Conservation (phyloP, 768 basidiomycete species). For the Agrocybe chaxingu region DNA sequence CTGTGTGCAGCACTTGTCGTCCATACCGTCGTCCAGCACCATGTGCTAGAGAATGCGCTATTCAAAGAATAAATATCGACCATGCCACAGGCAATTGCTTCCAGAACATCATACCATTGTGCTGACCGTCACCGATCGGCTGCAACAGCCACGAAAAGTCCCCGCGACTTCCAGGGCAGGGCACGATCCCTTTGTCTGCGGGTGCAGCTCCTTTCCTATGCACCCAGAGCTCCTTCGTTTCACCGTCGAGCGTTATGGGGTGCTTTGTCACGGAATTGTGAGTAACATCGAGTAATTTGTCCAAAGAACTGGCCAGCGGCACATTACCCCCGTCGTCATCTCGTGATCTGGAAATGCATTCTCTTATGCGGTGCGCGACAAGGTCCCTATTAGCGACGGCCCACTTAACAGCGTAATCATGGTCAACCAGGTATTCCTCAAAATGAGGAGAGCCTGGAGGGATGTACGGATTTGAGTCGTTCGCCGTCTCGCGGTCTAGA, state of each 20-base stretch:
- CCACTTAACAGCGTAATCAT: constrained; percentile 36
- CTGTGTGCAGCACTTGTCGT: constrained; percentile 28
- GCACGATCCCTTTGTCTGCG: constrained; percentile 27
- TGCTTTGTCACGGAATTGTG: constrained; percentile 34
- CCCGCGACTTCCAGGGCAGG: constrained; percentile 38
- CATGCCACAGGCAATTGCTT: background rate
- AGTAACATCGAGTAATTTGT: constrained; percentile 33
- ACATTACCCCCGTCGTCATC: background rate
- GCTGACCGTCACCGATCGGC: constrained; percentile 30
- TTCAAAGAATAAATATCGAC: background rate
- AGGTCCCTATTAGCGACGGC: constrained; percentile 36
- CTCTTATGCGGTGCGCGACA: constrained; percentile 31
- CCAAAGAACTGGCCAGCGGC: constrained; percentile 7
- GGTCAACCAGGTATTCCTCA: constrained; percentile 26
- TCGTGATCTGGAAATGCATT: constrained; percentile 18
- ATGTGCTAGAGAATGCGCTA: constrained; percentile 35
- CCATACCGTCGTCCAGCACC: constrained; percentile 34
- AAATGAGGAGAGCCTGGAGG: constrained; percentile 24
- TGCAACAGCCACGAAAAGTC: constrained; percentile 32
- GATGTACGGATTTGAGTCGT: constrained; percentile 33
- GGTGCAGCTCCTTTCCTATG: constrained; percentile 39
- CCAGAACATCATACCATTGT: constrained; percentile 22
- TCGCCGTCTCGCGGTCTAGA: constrained; percentile 23
- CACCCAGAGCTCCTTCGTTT: constrained; percentile 26
- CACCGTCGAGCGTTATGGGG: constrained; percentile 13